Evolutionary conservation across 805 yeast species (phyloP), one percentile per base, ranked within the genome.

Genomic region (Lachancea dasiensis): DNA sequence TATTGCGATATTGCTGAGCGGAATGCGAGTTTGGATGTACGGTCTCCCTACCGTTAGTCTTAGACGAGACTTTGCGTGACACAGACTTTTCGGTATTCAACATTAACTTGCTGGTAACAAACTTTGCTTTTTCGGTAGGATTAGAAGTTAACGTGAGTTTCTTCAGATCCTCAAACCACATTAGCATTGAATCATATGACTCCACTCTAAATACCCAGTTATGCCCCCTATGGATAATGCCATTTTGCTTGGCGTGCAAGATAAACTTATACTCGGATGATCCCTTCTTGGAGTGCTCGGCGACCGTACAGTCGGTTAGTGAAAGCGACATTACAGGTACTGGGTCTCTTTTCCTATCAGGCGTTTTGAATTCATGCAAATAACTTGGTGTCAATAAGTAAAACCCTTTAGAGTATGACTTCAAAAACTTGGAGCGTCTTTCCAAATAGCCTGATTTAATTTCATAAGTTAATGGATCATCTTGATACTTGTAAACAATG

Each of bases 191-290:
- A 28, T 79, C 82, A 51, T 82, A 83, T 34, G 82, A 74, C 52
- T 84, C 92, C n/a, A 94, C 81, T 47, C 95, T 73, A 67, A 90
- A 89, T n/a, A 89, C 92, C 86, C 92, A 86, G 52, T 86, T 87
- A 63, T 89, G 97, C 29, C 86, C 85, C 52, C 86, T 72, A 45
- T 79, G 81, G 45, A 86, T 70, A 43, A 82, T 64, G 10, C 92
- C 92, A 44, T 78, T 76, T 46, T 80, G 79, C 52, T 82, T 85
- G 13, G 87, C 77, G 47, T 75, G 77, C 44, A 90, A 66, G 8
- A 87, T 84, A 61, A 90, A 92, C 63, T 87, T 87, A 58, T 78
- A 79, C 34, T 73, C 75, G 13, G 72, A 66, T 19, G 79, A 76
- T 47, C 81, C 86, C 50, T 77, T 78, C 56, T 79, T 77, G 9